Evolutionary conservation across 768 basidiomycete genomes (phyloP), one percentile per base, ranked within the genome.

Genomic region (Crepidotus variabilis): DNA sequence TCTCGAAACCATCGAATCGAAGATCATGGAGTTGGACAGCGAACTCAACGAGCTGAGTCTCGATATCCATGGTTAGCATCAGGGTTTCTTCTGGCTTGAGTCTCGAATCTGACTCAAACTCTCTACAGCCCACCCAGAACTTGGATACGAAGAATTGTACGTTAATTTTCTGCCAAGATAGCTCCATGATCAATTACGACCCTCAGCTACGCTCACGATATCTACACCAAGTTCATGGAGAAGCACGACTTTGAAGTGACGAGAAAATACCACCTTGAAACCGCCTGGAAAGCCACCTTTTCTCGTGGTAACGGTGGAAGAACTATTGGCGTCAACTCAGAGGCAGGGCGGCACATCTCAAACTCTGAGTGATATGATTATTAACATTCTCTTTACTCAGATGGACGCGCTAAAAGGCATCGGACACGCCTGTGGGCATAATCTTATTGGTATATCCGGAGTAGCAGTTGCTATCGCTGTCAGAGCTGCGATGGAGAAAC

Each of bases 351-450:
- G n/a, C n/a, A n/a, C n/a, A n/a, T n/a, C n/a, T n/a, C 2, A 22
- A 22, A 39, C n/a, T 18, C 16, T 33, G 0, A 48, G 2, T 5
- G 18, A 28, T 35, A 43, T 24, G 1, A 9, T 48, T 5, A 66
- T n/a, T 52, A 13, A 49, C 28, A 52, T 24, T 52, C 18, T 45
- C 6, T 22, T 33, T 50, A 11, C 36, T 2, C 57, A 82, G 80
- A 85, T 86, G 84, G 84, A 86, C 54, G 86, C 86, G 1, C 72
- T 87, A 28, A 72, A 73, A 55, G 77, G 80, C 0, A 75, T 86
- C 36, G 84, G 88, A 0, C 88, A 89, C 60, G 88, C 86, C 1
- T 92, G 90, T 63, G 90, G 90, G 2, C 90, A 93, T 65, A 92
- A 92, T 62, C 73, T 93, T 49, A 92, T 93, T 51, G 90, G 87